Percentiles rank a stretch among this genome's conserved stretches.
These are phyloP conservation scores for Rhizopogon rudus DNA, from an alignment of 768 basidiomycete species.

Conservation along the genomic window DNA sequence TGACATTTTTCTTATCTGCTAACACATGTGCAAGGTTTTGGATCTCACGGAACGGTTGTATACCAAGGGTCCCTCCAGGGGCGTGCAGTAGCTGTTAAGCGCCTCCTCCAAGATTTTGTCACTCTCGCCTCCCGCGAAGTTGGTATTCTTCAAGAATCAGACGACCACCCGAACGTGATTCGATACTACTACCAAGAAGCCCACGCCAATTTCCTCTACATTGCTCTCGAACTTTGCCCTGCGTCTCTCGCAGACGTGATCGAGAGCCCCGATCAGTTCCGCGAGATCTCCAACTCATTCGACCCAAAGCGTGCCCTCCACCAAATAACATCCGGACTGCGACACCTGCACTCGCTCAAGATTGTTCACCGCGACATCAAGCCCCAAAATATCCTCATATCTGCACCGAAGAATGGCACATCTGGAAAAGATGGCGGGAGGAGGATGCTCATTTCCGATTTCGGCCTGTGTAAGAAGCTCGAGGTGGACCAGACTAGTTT, in stretches of 20 bases:
- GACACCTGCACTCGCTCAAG: constrained; percentile 90
- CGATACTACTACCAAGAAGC: constrained; percentile 97
- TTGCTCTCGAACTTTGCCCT: constrained; percentile 93
- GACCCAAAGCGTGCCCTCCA: constrained; percentile 84
- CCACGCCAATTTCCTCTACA: constrained; percentile 91
- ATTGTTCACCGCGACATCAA: constrained; percentile 99
- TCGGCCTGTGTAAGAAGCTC: constrained; percentile 93
- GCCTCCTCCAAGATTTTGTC: constrained; percentile 91
- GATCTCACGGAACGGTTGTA: constrained; percentile 96
- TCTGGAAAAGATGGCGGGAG: constrained; percentile 39
- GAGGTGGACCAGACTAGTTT: constrained; percentile 97
- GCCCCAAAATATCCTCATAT: constrained; percentile 94
- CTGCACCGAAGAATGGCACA: constrained; percentile 54
- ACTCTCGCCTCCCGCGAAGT: constrained; percentile 94
- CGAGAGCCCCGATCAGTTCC: constrained; percentile 71
- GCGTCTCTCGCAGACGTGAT: constrained; percentile 85
- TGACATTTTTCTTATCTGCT: not conserved
- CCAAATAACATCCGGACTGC: constrained; percentile 83
- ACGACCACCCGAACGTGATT: constrained; percentile 98
- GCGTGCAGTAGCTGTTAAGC: constrained; percentile 97
- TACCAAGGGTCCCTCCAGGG: constrained; percentile 94
- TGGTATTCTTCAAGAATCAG: constrained; percentile 89
- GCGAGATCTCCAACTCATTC: constrained; percentile 74
- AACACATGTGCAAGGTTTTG: constrained; percentile 60
- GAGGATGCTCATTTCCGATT: constrained; percentile 93